These are phyloP conservation scores for Auricularia cornea DNA, from an alignment of 768 basidiomycete species.

Conservation along the genomic window DNA sequence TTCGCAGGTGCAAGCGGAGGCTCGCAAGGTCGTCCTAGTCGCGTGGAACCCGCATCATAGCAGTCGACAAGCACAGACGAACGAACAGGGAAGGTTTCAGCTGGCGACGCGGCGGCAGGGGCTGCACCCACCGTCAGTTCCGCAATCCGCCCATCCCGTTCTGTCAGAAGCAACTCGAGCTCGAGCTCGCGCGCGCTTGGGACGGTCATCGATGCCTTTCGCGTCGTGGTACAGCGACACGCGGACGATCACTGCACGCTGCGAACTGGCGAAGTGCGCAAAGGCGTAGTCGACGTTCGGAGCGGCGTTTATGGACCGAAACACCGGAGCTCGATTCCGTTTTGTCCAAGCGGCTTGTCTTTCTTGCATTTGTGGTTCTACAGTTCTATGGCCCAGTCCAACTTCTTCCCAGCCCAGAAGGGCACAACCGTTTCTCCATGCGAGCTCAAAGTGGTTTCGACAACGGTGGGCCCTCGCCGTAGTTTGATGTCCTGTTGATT, in stretches of 20 bases:
- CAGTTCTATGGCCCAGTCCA: constrained; percentile 25
- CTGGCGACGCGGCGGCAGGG: constrained; percentile 11
- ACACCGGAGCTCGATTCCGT: background rate
- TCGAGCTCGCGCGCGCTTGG: constrained; percentile 72
- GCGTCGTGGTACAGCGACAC: background rate
- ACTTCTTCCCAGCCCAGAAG: constrained; percentile 33
- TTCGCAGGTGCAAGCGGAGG: constrained; percentile 51
- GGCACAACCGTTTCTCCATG: constrained; percentile 26
- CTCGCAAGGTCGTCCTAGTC: constrained; percentile 63
- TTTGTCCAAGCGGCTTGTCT: background rate
- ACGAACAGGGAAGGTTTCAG: background rate
- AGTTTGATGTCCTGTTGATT: constrained; percentile 18
- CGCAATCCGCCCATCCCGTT: constrained; percentile 62
- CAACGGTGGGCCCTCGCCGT: constrained; percentile 17
- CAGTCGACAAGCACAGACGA: too few relatives aligned
- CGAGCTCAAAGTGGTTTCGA: constrained; percentile 11
- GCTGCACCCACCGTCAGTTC: constrained; percentile 56
- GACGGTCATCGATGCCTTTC: constrained; percentile 42
- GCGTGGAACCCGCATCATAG: too few relatives aligned
- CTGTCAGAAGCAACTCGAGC: constrained; percentile 68
- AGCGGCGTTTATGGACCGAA: background rate
- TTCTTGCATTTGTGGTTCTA: background rate
- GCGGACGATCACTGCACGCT: background rate
- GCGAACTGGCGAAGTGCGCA: background rate
- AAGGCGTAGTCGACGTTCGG: background rate